Base-by-base conservation (phyloP, 371 early-diverging fungal genomes). In the Coemansia sp. region DNA sequence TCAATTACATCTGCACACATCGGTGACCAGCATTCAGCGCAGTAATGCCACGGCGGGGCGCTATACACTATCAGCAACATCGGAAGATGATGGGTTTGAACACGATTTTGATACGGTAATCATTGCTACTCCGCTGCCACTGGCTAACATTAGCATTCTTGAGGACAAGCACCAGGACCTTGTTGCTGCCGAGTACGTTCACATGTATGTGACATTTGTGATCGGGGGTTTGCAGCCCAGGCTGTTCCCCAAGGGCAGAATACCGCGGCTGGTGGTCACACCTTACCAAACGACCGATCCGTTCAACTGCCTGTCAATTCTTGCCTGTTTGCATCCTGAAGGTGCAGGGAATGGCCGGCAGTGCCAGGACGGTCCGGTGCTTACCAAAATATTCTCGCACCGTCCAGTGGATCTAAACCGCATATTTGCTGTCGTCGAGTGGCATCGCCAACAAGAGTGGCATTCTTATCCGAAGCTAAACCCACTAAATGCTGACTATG, bases 241-340 rank as follows among this genome's bases (percentile, higher is more conserved):
- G 9, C 36, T 63, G 39, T 61, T 66, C 36, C 67, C 67, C 7
- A 42, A 43, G 2, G 61, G 61, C 36, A 36, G 7, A 36, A 50
- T 66, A 5, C 68, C 63, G 11, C 62, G 55, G 41, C 63, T 68
- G 5, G 45, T 63, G 4, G 59, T 68, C 10, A 68, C 68, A 43
- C 62, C 68, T 2, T 62, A 62, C 55, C 53, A 47, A 16, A 68
- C 63, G 10, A 68, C 63, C 1, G 8, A 39, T 39, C 68, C 68
- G 35, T 68, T 68, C 61, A 68, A 68, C 53, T 68, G 68, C 49
- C 41, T 68, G 14, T 68, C 68, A 16, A 59, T 68, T 3, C 68
- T 68, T 8, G 68, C 68, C 11, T 68, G 68, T 33, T 55, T 68
- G 36, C 14, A 33, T 11, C 26, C 54, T 36, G 38, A 55, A 4